phyloP scores from a whole-genome alignment of 1,139 yeast genomes.

The Taphrina deformans region DNA sequence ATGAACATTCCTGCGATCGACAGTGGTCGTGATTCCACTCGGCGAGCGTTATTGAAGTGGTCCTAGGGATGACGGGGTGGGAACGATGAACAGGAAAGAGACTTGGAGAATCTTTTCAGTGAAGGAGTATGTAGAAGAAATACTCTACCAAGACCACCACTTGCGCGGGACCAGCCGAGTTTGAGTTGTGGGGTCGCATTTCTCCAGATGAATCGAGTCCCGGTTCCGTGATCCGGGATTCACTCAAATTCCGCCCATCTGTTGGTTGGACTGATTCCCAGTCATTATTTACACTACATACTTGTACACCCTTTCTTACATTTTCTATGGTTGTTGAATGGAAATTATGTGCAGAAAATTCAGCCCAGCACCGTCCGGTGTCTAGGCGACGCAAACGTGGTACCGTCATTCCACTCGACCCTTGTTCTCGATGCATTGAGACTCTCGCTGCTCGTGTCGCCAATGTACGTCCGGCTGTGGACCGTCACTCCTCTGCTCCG shows the following conservation, averaged over 20 bases:
- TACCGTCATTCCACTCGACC: conserved; percentile 7
- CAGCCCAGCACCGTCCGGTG: neutral
- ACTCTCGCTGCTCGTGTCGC: conserved; percentile 15
- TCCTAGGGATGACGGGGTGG: too few relatives aligned
- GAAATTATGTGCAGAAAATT: neutral
- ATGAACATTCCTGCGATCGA: neutral
- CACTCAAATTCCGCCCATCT: neutral
- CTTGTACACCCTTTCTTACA: neutral
- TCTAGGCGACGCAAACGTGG: neutral
- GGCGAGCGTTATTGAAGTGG: too few relatives aligned
- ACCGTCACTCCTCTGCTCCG: neutral
- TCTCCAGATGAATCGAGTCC: neutral
- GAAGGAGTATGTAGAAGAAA: too few relatives aligned
- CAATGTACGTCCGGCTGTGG: neutral
- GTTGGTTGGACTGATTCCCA: neutral
- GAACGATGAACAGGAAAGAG: too few relatives aligned
- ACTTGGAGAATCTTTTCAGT: too few relatives aligned
- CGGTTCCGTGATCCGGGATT: neutral
- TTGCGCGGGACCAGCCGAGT: neutral
- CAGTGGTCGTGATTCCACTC: neutral
- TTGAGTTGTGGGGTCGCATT: neutral
- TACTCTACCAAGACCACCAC: too few relatives aligned
- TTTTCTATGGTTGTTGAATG: too few relatives aligned
- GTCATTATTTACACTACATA: neutral
- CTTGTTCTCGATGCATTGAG: conserved; percentile 12